Conservation (phyloP, 176 grass and related monocot genomes). For the Dendrocalamus sinicus region DNA sequence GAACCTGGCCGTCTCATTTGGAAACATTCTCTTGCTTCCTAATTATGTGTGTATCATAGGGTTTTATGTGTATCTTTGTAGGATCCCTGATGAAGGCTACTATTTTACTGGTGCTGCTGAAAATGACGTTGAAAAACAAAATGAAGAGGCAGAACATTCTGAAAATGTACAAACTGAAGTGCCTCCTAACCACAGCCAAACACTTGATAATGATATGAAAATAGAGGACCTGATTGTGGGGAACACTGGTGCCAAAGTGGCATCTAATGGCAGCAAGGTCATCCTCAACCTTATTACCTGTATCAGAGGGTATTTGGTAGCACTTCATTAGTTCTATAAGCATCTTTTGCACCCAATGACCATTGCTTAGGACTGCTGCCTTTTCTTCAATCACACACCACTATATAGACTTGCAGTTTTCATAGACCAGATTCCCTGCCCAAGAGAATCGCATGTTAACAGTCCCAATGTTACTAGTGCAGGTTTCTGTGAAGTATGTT, state of each 20-base stretch:
- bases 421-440: not conserved
- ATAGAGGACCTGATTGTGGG: not conserved
- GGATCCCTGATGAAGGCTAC: not conserved
- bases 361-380: too few species aligned
- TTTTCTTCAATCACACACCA: not conserved
- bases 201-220: not conserved
- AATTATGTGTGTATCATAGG: not conserved
- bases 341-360: not conserved
- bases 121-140: not conserved
- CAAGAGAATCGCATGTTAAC: not conserved
- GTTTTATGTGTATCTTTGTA: not conserved
- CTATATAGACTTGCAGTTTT: not conserved
- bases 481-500: constrained; percentile 10
- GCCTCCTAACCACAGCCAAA: not conserved
- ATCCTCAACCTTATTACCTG: too few species aligned
- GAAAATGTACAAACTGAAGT: too few species aligned
- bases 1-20: not conserved
- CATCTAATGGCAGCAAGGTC: too few species aligned
- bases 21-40: not conserved
- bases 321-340: not conserved
- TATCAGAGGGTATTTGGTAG: not conserved
- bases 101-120: not conserved
- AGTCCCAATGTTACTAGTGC: not conserved
- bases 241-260: not conserved
- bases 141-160: too few species aligned